Evolutionary conservation across 129 eudicot genomes (phyloP), one percentile per base, ranked within the genome.

Genomic region (Oenanthe sinensis): DNA sequence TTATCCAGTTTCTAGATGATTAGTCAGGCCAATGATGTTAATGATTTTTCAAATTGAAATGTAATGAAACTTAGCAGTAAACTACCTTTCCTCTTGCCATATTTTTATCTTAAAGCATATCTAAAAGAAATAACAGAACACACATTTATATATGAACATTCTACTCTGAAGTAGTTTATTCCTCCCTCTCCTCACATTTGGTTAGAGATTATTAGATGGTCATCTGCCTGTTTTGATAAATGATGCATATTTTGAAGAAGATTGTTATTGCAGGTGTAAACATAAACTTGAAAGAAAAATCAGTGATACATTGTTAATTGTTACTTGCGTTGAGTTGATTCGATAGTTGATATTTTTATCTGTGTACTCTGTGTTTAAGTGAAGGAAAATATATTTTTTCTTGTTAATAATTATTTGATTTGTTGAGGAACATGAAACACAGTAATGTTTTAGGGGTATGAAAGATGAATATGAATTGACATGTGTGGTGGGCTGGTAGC

Each of bases 401-500:
- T 20, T 26, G n/a, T 73, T 74, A 48, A 47, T 46, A 43, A 72
- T 75, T 78, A 83, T 50, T 69, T 40, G 78, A 30, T 81, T 60
- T 86, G 87, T 48, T 72, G 75, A 40, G 78, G 77, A 82, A 82
- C 79, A 74, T 43, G 52, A 58, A 80, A 74, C 74, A 60, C 73
- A 52, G 30, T 15, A 43, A 33, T 24, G 15, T 26, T 24, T 13
- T 17, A 28, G 60, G 69, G 77, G 78, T 44, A 22, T 45, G 80
- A 74, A 20, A 74, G 46, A 70, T 79, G 40, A 71, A 60, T 17
- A 40, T 86, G 85, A 70, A 68, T 81, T 86, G 85, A 86, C 78
- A 16, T 83, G 83, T 83, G 81, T 79, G 78, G 83, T 82, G 82
- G 78, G 46, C 52, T 79, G 75, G 81, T 79, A 82, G 65, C 63